Evolutionary conservation across 441 rosid genomes (phyloP).

Genomic region (Euphorbia schlechtendalii): DNA sequence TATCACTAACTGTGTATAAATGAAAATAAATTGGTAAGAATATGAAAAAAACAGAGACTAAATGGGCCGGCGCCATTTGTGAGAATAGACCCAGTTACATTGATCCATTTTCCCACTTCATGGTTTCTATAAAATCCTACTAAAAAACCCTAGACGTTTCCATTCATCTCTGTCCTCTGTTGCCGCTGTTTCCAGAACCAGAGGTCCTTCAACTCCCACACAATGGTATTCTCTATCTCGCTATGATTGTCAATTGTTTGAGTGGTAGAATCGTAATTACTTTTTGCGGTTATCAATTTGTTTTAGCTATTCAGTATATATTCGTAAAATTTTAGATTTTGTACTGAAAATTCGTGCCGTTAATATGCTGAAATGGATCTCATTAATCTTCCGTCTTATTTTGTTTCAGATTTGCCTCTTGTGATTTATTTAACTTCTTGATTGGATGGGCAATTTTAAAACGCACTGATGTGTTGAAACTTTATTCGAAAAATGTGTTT

Average conservation of each 20-base stretch:
- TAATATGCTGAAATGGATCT: neutral
- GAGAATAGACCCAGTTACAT: neutral
- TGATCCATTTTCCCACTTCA: neutral
- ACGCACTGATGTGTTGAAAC: neutral
- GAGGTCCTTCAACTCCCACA: neutral
- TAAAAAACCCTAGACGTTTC: conserved; percentile 6
- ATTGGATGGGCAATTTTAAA: neutral
- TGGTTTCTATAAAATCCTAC: neutral
- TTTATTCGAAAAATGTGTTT: neutral
- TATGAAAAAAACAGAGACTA: neutral
- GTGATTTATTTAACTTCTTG: neutral
- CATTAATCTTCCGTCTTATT: neutral
- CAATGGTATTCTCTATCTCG: conserved; percentile 22
- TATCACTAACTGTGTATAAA: too few species aligned
- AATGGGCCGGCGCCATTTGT: conserved; percentile 1
- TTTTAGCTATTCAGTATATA: neutral
- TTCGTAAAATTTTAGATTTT: neutral
- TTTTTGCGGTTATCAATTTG: neutral
- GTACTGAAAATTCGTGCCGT: neutral
- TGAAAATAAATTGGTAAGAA: too few species aligned
- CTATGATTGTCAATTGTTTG: neutral
- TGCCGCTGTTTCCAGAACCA: conserved; percentile 11
- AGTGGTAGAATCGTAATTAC: neutral
- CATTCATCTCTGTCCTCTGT: neutral
- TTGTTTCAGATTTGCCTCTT: neutral